Evolutionary conservation across 148 eudicot species (phyloP), one percentile per base, ranked within the genome.

Genomic region (Silene uniflora): DNA sequence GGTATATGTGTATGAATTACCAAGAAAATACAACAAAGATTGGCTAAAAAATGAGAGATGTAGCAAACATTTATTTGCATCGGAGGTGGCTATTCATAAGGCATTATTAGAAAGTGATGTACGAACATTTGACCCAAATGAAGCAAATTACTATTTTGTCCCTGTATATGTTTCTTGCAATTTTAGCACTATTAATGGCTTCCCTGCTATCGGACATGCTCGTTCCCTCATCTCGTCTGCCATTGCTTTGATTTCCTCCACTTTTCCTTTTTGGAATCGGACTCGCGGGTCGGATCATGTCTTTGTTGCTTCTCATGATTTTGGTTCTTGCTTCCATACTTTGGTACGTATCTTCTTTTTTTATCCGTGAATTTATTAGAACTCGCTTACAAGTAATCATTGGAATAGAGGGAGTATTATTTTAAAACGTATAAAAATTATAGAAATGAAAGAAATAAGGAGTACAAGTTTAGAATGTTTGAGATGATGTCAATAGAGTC

Each of bases 121-220:
- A 0, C 71, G 92, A 19, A 91, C 98, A 6, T 67, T 85, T 16
- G 90, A 93, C 74, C 92, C 96, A 0, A 60, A 32, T 75, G 87
- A 89, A 14, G 98, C 98, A 8, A 92, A 91, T 73, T 93, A 88
- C 77, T 93, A 89, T 87, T 93, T 87, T 76, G 92, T 91, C 0
- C 98, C 98, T 0, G 97, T 91, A 11, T 93, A 91, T 72, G 94
- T 91, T 1, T 87, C 96, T 9, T 93, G 98, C 79, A 89, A 93
- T 59, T 93, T 91, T 75, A 89, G 93, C 88, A 78, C 88, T 10
- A 79, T 89, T 32, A 91, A 91, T 81, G 98, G 97, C 35, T 89
- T 91, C 63, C 98, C 97, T 17, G 92, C 89, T 4, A 87, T 90
- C 11, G 91, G 94, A 0, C 94, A 92, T 69, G 94, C 97, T 3